These are phyloP conservation scores for Hygrocybe coccinea DNA, from an alignment of 768 basidiomycete genomes.

Conservation along the genomic window DNA sequence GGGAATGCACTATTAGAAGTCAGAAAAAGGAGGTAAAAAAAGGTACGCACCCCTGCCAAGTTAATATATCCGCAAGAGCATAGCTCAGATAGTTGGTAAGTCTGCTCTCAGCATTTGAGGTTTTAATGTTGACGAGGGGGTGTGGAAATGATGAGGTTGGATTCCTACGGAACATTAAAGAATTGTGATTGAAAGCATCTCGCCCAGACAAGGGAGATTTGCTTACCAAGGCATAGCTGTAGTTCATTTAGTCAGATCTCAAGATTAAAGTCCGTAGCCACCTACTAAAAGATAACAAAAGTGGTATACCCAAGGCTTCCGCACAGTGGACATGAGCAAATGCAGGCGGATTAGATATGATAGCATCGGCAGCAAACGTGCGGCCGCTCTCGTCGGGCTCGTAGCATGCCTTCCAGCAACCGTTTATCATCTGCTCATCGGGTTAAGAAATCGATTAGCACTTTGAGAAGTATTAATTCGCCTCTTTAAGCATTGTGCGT, in stretches of 20 bases:
- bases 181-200: neutral
- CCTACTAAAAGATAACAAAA: constrained; percentile 56
- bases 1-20: neutral
- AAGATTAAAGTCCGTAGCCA: constrained; percentile 12
- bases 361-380: constrained; percentile 56
- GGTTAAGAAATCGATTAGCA: neutral
- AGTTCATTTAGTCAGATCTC: neutral
- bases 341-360: constrained; percentile 63
- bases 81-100: constrained; percentile 58
- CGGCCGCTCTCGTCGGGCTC: constrained; percentile 40
- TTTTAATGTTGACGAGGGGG: constrained; percentile 56
- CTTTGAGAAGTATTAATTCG: constrained; percentile 11
- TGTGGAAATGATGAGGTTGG: constrained; percentile 55
- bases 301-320: constrained; percentile 56
- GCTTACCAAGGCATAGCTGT: constrained; percentile 62
- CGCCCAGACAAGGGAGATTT: neutral
- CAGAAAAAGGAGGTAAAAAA: constrained; percentile 1
- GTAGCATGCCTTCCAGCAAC: constrained; percentile 53
- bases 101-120: constrained; percentile 48
- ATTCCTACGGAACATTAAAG: constrained; percentile 32
- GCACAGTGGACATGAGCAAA: constrained; percentile 65
- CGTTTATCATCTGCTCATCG: constrained; percentile 49
- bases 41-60: constrained; percentile 50
- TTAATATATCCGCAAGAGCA: constrained; percentile 53
- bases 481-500: constrained; percentile 51